Percentiles rank a stretch among this genome's conserved stretches.
phyloP scores from a whole-genome alignment of 73 alveolate genomes.

The Paramecium tetraurelia region DNA sequence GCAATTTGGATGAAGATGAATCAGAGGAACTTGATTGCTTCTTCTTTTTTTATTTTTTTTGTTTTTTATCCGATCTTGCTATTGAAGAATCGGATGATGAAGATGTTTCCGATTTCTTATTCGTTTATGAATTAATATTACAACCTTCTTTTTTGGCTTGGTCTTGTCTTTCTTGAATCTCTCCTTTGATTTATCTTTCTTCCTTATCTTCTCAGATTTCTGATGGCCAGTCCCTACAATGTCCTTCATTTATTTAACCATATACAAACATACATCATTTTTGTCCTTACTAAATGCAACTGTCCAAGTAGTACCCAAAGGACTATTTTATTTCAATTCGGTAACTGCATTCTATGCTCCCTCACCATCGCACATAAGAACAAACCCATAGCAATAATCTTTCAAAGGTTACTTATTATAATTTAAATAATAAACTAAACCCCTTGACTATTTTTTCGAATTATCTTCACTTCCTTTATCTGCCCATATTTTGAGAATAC shows the following conservation, averaged over 20 bases:
- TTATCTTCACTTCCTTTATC: conserved; percentile 8
- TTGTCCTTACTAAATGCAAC: conserved; percentile 30
- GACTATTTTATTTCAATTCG: background rate
- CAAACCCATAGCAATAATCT: conserved; percentile 36
- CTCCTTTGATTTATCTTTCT: background rate
- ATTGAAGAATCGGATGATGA: background rate
- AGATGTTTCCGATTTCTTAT: background rate
- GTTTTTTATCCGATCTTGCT: background rate
- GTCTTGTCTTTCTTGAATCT: background rate
- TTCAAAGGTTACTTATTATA: conserved; percentile 7
- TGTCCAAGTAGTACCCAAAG: background rate
- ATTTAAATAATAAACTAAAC: background rate
- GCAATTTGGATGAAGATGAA: conserved; percentile 23
- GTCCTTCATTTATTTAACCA: background rate
- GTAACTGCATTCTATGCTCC: conserved; percentile 6
- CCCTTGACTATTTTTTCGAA: conserved; percentile 37
- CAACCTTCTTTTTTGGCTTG: background rate
- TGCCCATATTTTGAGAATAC: conserved; percentile 7
- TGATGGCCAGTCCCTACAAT: background rate
- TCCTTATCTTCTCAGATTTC: background rate
- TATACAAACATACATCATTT: background rate
- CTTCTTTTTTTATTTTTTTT: background rate
- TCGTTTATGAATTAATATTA: background rate
- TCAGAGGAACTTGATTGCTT: background rate
- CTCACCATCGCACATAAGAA: conserved; percentile 32